Percentiles rank a stretch among this genome's conserved stretches.
phyloP scores from a whole-genome alignment of 495 filamentous ascomycete species.

The Penicillium riverlandense region DNA sequence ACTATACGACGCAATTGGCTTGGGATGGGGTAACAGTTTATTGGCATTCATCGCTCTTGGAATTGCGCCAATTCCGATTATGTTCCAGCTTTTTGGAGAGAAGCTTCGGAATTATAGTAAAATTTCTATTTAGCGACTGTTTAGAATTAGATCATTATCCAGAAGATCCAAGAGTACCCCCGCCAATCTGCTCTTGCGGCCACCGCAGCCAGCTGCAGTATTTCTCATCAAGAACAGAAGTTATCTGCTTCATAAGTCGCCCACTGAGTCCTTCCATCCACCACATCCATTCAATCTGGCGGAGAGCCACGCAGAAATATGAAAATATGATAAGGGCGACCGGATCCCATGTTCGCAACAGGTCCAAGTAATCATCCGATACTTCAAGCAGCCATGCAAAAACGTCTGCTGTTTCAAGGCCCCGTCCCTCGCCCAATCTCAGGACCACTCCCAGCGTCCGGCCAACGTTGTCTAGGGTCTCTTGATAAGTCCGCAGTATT shows the following conservation, averaged over 20 bases:
- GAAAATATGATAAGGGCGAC: slow-evolving; percentile 20
- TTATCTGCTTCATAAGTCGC: slow-evolving; percentile 16
- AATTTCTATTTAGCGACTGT: no score
- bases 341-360: slow-evolving; percentile 10
- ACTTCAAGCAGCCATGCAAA: slow-evolving; percentile 17
- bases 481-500: slow-evolving; percentile 1
- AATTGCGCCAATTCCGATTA: slow-evolving; percentile 15
- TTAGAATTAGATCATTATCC: no score
- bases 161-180: no score
- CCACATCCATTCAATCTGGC: slow-evolving; percentile 24
- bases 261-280: slow-evolving; percentile 23
- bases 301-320: slow-evolving; percentile 23
- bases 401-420: slow-evolving; percentile 13
- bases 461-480: slow-evolving; percentile 4
- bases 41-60: slow-evolving; percentile 28
- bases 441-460: slow-evolving; percentile 6
- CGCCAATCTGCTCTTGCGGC: not conserved
- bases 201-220: slow-evolving; percentile 14
- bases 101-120: not conserved
- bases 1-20: slow-evolving; percentile 28
- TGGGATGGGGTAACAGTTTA: slow-evolving; percentile 33
- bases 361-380: slow-evolving; percentile 16
- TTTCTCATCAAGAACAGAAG: slow-evolving; percentile 6
- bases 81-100: slow-evolving; percentile 1
- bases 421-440: not conserved